Base-by-base conservation (phyloP, 176 grass and related monocot species). In the Thalia dealbata region DNA sequence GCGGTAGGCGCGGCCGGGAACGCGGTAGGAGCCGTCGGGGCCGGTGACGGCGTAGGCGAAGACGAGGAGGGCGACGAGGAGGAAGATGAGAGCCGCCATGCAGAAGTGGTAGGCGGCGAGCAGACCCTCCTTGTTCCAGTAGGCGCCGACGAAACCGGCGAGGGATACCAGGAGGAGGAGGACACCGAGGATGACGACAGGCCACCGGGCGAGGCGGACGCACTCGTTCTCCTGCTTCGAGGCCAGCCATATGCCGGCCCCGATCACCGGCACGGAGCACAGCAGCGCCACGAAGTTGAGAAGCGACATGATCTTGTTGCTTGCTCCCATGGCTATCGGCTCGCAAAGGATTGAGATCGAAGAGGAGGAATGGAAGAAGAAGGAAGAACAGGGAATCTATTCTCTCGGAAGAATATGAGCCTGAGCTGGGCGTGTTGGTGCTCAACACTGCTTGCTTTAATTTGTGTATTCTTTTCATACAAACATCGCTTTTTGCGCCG, bases 281-380 rank as follows among this genome's bases (percentile, higher is more conserved):
- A 97, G 78, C 0, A 97, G 76, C 0, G 68, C 80, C 10, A 85
- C 70, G 76, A 97, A 91, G 90, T 91, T 97, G 28, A 97, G 23
- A 76, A 86, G 81, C 52, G 95, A 87, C 50, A 81, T 97, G 81
- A 91, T 86, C 87, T 90, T 92, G 84, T 97, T 97, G 93, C 89
- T 92, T 46, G 90, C 70, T 42, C 82, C 87, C 93, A 97, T 96
- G 62, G 43, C 11, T 0, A 62, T 0, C 25, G 1, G 27, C 9
- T 0, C 15, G 68, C 26, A 35, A 3, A 22, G 15, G 42, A 28
- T 15, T 45, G 43, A 46, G 11, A 19, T 15, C 35, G 12, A 8
- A 4, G 13, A 28, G 25, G 25, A 13, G 25, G 22, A 14, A 10
- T 8, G 14, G 24, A 28, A 10, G 61, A 63, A 28, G 22, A 13